phyloP scores from a whole-genome alignment of 192 early-diverging fungal genomes.

The Coemansia asiatica region DNA sequence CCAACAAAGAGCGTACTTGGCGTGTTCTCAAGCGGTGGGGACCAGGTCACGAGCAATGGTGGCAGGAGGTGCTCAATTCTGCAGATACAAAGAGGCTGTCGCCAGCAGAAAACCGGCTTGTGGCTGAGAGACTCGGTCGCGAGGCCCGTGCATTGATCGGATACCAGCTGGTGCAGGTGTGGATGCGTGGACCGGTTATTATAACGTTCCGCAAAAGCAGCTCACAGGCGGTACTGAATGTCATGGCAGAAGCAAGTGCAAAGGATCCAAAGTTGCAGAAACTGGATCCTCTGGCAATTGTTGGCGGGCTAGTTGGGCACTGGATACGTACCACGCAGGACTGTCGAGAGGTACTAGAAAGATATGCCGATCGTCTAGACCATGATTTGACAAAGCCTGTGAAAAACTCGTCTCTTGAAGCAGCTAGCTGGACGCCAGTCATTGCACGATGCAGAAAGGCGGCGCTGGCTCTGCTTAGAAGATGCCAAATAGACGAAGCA shows the following conservation, averaged over 20 bases:
- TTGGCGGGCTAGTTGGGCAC: slow-evolving; percentile 23
- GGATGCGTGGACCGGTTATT: slow-evolving; percentile 30
- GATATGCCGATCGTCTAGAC: slow-evolving; percentile 32
- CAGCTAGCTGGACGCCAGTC: slow-evolving; percentile 47
- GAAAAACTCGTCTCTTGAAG: slow-evolving; percentile 21
- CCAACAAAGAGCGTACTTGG: slow-evolving; percentile 22
- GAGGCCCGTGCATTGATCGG: slow-evolving; percentile 35
- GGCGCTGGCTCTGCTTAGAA: slow-evolving; percentile 43
- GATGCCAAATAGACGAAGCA: slow-evolving; percentile 38
- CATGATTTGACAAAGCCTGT: slow-evolving; percentile 39
- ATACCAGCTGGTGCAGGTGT: slow-evolving; percentile 43
- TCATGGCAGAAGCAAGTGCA: slow-evolving; percentile 13
- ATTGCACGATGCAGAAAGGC: slow-evolving; percentile 50
- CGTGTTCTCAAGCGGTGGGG: slow-evolving; percentile 34
- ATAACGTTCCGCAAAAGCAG: slow-evolving; percentile 27
- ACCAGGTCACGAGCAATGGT: slow-evolving; percentile 34
- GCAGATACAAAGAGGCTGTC: background rate
- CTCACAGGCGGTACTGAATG: slow-evolving; percentile 9
- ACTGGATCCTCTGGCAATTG: slow-evolving; percentile 16
- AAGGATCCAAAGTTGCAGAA: background rate
- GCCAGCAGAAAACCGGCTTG: background rate
- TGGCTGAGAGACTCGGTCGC: slow-evolving; percentile 28
- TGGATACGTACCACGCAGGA: slow-evolving; percentile 27
- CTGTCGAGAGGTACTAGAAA: slow-evolving; percentile 20
- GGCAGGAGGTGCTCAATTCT: slow-evolving; percentile 26